Evolutionary conservation across 2,329 filamentous ascomycete genomes (phyloP).

Genomic region (Escovopsis sp.): DNA sequence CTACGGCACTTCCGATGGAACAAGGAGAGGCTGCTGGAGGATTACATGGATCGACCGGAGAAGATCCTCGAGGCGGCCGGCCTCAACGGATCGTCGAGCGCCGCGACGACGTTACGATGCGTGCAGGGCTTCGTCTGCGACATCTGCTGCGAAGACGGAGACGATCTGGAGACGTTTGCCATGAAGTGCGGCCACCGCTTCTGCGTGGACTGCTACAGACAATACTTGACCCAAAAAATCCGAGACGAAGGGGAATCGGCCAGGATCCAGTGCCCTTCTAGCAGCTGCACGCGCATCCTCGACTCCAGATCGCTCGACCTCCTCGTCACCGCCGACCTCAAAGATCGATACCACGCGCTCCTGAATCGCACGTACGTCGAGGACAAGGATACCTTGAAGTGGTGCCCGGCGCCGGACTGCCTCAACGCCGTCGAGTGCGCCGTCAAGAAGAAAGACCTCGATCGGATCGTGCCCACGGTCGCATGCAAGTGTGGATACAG

Average conservation of each 20-base stretch:
- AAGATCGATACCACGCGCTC: conserved; percentile 60
- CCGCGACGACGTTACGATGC: conserved; percentile 51
- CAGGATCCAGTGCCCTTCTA: conserved; percentile 81
- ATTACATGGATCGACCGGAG: conserved; percentile 82
- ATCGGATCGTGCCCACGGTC: conserved; percentile 77
- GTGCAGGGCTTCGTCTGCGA: conserved; percentile 75
- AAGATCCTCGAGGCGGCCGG: conserved; percentile 74
- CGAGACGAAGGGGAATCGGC: conserved; percentile 89
- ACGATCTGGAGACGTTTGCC: conserved; percentile 66
- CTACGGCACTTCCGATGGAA: conserved; percentile 89
- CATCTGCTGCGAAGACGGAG: conserved; percentile 86
- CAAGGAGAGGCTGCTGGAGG: conserved; percentile 84
- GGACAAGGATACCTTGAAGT: conserved; percentile 88
- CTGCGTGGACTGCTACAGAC: conserved; percentile 80
- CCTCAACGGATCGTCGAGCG: conserved; percentile 47
- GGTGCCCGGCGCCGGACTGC: conserved; percentile 97
- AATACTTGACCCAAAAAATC: conserved; percentile 88
- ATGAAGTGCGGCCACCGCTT: conserved; percentile 93
- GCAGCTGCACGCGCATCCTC: conserved; percentile 77
- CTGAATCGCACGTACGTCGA: conserved; percentile 93
- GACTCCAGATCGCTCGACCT: conserved; percentile 79
- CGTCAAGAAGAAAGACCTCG: conserved; percentile 76
- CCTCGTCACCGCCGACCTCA: conserved; percentile 44
- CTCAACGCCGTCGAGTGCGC: conserved; percentile 80
- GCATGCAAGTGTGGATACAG: conserved; percentile 68